phyloP scores from a whole-genome alignment of 495 filamentous ascomycete species.

The Chaetomidium leptoderma region DNA sequence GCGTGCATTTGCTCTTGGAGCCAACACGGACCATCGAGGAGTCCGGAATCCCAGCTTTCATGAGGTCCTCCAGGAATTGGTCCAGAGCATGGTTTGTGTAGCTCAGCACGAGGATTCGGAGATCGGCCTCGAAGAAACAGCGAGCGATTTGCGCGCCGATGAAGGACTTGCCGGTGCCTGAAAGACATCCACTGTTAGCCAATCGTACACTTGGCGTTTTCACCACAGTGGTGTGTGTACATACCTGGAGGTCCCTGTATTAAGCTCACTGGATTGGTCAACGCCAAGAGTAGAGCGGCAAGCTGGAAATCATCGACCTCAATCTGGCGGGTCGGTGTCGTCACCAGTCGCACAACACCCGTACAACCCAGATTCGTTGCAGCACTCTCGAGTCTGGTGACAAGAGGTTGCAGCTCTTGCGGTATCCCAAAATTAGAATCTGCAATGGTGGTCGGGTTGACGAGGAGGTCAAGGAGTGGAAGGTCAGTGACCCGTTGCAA shows the following conservation, averaged over 20 bases:
- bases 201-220: no score
- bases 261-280: slow-evolving; percentile 54
- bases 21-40: slow-evolving; percentile 64
- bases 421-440: neutral
- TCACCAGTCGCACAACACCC: neutral
- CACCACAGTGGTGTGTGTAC: slow-evolving; percentile 8
- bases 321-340: slow-evolving; percentile 24
- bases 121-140: slow-evolving; percentile 46
- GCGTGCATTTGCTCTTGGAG: slow-evolving; percentile 49
- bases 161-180: slow-evolving; percentile 79
- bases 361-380: neutral
- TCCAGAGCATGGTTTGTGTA: slow-evolving; percentile 72
- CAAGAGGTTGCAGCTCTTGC: neutral
- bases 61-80: slow-evolving; percentile 67
- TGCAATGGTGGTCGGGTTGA: slow-evolving; percentile 27
- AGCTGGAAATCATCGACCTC: slow-evolving; percentile 57
- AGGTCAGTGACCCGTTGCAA: slow-evolving; percentile 55
- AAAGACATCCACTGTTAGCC: slow-evolving; percentile 20
- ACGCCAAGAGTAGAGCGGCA: slow-evolving; percentile 50
- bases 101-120: slow-evolving; percentile 58
- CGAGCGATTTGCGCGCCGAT: slow-evolving; percentile 66
- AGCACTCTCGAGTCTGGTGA: neutral
- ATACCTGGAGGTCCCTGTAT: slow-evolving; percentile 76
- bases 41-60: slow-evolving; percentile 55
- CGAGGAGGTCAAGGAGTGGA: slow-evolving; percentile 49